phyloP scores from a whole-genome alignment of 805 yeast genomes.

The Candida adriatica region DNA sequence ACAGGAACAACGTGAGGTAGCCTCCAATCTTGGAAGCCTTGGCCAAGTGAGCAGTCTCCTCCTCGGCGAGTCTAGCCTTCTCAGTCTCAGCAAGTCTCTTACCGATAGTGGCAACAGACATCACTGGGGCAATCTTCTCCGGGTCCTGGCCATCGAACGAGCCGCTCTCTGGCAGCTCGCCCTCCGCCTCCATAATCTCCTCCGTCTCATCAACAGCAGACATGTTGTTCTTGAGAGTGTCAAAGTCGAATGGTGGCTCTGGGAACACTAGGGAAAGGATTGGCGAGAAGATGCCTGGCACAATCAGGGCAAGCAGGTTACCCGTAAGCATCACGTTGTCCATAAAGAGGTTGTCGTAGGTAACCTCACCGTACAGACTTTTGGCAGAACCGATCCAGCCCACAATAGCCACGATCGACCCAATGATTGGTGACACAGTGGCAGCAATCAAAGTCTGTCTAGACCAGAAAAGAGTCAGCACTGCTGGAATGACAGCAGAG shows the following conservation, averaged over 20 bases:
- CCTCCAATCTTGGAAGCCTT: conserved; percentile 59
- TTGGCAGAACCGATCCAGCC: conserved; percentile 55
- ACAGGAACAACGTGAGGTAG: conserved; percentile 50
- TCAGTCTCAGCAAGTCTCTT: conserved; percentile 20
- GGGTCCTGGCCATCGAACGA: conserved; percentile 5
- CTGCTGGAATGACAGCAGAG: conserved; percentile 77
- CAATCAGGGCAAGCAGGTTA: conserved; percentile 71
- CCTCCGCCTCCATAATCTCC: conserved; percentile 45
- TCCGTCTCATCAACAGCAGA: conserved; percentile 66
- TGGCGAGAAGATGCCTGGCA: conserved; percentile 65
- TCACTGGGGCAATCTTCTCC: conserved; percentile 25
- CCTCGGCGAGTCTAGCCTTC: conserved; percentile 28
- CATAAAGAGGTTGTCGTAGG: conserved; percentile 56
- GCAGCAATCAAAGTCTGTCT: conserved; percentile 68
- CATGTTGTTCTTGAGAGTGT: conserved; percentile 44
- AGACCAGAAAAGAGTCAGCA: conserved; percentile 55
- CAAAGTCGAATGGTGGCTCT: conserved; percentile 73
- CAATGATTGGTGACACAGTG: conserved; percentile 67
- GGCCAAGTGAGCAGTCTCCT: conserved; percentile 45
- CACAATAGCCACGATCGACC: conserved; percentile 66
- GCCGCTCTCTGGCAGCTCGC: conserved; percentile 13
- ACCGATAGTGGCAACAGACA: conserved; percentile 26
- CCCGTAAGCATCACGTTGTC: conserved; percentile 90
- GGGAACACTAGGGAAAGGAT: conserved; percentile 60
- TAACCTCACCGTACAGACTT: conserved; percentile 34